Conservation (phyloP, 1,284 basidiomycete species). For the Cryptococcus sp. region DNA sequence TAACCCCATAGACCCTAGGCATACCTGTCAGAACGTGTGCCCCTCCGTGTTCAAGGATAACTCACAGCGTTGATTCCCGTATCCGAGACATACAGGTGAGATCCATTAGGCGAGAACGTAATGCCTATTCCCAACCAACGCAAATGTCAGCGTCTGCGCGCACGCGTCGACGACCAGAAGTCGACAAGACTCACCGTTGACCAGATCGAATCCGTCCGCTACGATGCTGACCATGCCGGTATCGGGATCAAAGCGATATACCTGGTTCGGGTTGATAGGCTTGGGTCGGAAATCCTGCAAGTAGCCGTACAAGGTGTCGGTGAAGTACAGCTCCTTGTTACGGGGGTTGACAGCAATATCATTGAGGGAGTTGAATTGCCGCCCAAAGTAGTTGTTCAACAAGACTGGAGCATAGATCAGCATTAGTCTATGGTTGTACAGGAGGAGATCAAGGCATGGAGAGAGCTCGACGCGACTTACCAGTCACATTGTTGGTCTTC, state of each 20-base stretch:
- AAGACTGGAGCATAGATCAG: conserved; percentile 51
- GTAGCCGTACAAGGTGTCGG: conserved; percentile 61
- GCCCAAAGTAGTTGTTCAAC: conserved; percentile 70
- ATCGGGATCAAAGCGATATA: conserved; percentile 68
- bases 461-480: conserved; percentile 13
- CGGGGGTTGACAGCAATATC: conserved; percentile 71
- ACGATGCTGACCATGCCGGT: conserved; percentile 67
- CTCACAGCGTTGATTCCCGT: conserved; percentile 19
- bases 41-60: background rate
- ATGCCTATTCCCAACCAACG: conserved; percentile 63
- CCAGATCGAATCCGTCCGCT: conserved; percentile 63
- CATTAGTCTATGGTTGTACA: background rate
- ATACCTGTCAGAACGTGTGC: conserved; percentile 59
- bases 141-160: background rate
- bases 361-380: conserved; percentile 79
- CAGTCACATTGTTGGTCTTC: conserved; percentile 63
- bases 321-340: conserved; percentile 42
- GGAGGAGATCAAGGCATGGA: background rate
- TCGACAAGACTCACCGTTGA: conserved; percentile 38
- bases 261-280: conserved; percentile 68
- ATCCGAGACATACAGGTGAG: conserved; percentile 66
- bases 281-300: conserved; percentile 68
- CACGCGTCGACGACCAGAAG: too few relatives aligned
- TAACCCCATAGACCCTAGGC: conserved; percentile 61
- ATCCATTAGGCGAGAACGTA: conserved; percentile 68